These are phyloP conservation scores for Thymus quinquecostatus DNA, from an alignment of 257 asterid genomes.

Conservation along the genomic window DNA sequence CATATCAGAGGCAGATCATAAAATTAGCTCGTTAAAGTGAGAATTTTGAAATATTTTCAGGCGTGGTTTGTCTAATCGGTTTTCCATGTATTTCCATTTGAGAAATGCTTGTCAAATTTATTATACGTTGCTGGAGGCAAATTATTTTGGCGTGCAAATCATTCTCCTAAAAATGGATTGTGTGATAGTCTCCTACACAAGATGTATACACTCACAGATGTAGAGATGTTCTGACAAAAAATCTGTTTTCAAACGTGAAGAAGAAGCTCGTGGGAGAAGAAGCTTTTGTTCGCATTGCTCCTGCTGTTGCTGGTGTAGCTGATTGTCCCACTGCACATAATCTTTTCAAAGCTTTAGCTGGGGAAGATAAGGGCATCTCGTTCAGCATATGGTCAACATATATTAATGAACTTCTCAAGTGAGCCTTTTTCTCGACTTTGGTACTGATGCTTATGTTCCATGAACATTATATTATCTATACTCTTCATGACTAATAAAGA, in stretches of 20 bases:
- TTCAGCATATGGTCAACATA: conserved; percentile 78
- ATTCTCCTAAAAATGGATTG: not conserved
- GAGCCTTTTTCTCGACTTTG: conserved; percentile 39
- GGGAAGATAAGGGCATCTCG: conserved; percentile 73
- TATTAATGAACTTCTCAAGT: conserved; percentile 84
- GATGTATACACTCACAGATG: not conserved
- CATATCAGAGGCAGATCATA: not conserved
- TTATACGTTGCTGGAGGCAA: not conserved
- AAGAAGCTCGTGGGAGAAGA: conserved; percentile 81
- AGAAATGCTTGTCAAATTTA: not conserved
- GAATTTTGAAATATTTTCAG: conserved; percentile 39
- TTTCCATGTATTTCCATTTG: not conserved
- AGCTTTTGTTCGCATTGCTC: conserved; percentile 94
- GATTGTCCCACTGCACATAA: conserved; percentile 88
- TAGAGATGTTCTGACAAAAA: conserved; percentile 24
- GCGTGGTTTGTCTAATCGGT: conserved; percentile 23
- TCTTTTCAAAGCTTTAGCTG: conserved; percentile 92
- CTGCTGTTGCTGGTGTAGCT: conserved; percentile 95
- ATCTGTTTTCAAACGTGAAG: conserved; percentile 45
- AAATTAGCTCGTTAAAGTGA: conserved; percentile 1
- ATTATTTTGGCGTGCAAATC: not conserved
- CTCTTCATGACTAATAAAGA: not conserved
- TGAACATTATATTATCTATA: not conserved
- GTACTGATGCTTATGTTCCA: conserved; percentile 8
- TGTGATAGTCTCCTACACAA: conserved; percentile 9